These are phyloP conservation scores for Fusarium continuum DNA, from an alignment of 2,329 filamentous ascomycete genomes.

Conservation along the genomic window DNA sequence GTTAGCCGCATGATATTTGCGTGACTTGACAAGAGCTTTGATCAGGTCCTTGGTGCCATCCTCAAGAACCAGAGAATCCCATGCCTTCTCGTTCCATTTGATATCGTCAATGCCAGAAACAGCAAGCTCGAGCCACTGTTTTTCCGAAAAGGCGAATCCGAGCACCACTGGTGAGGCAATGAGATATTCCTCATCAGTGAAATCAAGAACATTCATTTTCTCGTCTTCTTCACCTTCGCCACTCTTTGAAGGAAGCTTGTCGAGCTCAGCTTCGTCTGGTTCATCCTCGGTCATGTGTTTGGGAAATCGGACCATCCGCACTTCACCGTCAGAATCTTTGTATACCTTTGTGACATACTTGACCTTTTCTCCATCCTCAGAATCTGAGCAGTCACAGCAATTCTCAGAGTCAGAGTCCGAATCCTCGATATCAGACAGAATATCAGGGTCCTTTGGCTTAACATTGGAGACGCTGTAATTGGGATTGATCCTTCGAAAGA, in stretches of 20 bases:
- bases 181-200: slow-evolving; percentile 84
- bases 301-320: slow-evolving; percentile 45
- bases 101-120: slow-evolving; percentile 84
- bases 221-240: slow-evolving; percentile 18
- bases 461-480: slow-evolving; percentile 84
- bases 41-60: slow-evolving; percentile 71
- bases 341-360: slow-evolving; percentile 63
- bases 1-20: slow-evolving; percentile 82
- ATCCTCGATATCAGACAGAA: slow-evolving; percentile 60
- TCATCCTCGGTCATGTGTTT: slow-evolving; percentile 47
- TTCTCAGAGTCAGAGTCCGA: slow-evolving; percentile 53
- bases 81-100: slow-evolving; percentile 84
- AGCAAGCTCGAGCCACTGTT: slow-evolving; percentile 88
- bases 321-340: slow-evolving; percentile 54
- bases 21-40: slow-evolving; percentile 79
- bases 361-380: slow-evolving; percentile 53
- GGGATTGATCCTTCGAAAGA: slow-evolving; percentile 84
- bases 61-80: slow-evolving; percentile 80
- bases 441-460: slow-evolving; percentile 74
- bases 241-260: slow-evolving; percentile 55
- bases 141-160: slow-evolving; percentile 88
- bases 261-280: slow-evolving; percentile 60
- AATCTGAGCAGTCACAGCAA: slow-evolving; percentile 53
- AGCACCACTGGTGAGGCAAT: slow-evolving; percentile 86
- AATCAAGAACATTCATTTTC: slow-evolving; percentile 52